Percentiles rank a stretch among this genome's conserved stretches.
Conservation (phyloP, 2,329 filamentous ascomycete genomes). For the Aspergillus flavus region DNA sequence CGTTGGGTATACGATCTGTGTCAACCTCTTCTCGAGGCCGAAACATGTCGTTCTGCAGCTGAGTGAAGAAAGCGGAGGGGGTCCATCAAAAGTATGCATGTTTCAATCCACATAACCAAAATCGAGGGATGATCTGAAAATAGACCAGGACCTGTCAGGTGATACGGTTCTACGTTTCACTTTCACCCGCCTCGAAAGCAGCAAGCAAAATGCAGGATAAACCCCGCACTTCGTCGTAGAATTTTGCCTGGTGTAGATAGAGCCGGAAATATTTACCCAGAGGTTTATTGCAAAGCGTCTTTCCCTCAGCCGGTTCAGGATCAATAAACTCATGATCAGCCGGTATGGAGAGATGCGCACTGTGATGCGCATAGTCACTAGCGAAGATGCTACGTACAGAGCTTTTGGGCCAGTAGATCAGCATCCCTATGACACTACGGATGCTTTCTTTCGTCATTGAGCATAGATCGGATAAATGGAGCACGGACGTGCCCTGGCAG, state of each 20-base stretch:
- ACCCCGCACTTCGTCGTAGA: background rate
- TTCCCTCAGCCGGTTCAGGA: background rate
- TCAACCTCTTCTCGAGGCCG: background rate
- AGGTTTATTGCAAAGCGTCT: background rate
- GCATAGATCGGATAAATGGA: background rate
- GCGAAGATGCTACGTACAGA: background rate
- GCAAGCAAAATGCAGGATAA: background rate
- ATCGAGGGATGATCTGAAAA: background rate
- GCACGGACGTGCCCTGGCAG: conserved; percentile 11
- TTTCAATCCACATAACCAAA: background rate
- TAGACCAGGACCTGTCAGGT: background rate
- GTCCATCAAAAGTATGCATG: background rate
- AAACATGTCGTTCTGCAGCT: background rate
- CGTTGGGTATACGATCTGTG: background rate
- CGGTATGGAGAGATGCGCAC: background rate
- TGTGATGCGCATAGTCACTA: background rate
- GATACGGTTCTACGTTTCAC: background rate
- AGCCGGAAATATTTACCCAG: too few relatives aligned
- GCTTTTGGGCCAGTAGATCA: background rate
- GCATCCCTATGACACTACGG: background rate
- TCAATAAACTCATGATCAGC: background rate
- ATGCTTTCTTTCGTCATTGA: background rate
- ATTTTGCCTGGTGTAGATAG: background rate
- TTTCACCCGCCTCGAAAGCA: background rate
- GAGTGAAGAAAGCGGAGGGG: background rate